Base-by-base conservation (phyloP, 768 basidiomycete species). In the Clathrus columnatus region DNA sequence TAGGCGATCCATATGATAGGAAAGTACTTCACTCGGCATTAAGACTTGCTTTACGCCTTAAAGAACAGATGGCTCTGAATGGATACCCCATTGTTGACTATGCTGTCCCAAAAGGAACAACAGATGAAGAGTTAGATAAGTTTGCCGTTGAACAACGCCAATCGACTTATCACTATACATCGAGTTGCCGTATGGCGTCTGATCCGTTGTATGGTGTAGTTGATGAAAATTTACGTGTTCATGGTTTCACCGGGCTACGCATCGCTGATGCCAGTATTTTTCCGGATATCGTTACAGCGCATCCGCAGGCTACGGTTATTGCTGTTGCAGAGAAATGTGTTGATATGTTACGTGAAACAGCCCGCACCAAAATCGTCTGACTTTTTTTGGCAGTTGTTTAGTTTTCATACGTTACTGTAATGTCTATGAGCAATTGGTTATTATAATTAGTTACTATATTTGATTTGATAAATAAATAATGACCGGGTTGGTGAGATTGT, bases 201-300 rank as follows among this genome's bases (percentile, higher is more conserved):
- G 28, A 56, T 60, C 7, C 51, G 61, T 21, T 36, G 20, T 60
- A 57, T 11, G 79, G 79, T 23, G 77, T 78, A 0, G 75, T 81
- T 27, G 75, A 76, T 58, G 72, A 73, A 48, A 62, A 70, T 24
- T 61, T 77, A 16, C 60, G 67, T 14, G 79, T 80, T 0, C 72
- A 79, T 62, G 79, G 79, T 6, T 64, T 74, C 0, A 32, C 48
- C 26, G 72, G 72, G 48, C 60, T 80, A 29, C 68, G 78, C 42
- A 71, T 75, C 24, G 67, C 67, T n/a, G 73, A 74, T 55, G 60
- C 63, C 2, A 65, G 61, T 44, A 59, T 68, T 10, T 67, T 70
- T 36, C 72, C 73, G 0, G 45, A 57, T 5, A 63, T 72, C 26
- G 55, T 64, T 7, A 63, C 65, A 7, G 54, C 65, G 7, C 73